phyloP scores from a whole-genome alignment of 257 asterid species.

The Solanum infundibuliforme region DNA sequence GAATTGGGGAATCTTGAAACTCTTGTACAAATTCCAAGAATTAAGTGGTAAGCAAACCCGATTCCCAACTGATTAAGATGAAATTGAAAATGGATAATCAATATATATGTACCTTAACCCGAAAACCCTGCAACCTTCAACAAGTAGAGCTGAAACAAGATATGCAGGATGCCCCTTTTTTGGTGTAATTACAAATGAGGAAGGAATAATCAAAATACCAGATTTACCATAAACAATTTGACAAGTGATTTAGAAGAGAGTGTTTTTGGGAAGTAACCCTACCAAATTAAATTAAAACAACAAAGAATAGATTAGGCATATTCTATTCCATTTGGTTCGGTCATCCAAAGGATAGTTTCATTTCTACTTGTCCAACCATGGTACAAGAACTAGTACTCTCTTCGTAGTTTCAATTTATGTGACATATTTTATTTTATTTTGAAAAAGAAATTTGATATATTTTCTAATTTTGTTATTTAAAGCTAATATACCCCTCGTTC shows the following conservation, averaged over 20 bases:
- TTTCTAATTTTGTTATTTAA: no score
- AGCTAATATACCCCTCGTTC: accelerated
- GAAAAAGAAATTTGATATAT: no score
- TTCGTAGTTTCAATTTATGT: no score
- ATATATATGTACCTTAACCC: not conserved
- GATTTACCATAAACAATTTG: not conserved
- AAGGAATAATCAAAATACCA: not conserved
- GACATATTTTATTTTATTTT: no score
- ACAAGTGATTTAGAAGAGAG: not conserved
- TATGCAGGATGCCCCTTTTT: not conserved
- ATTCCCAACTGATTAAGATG: not conserved
- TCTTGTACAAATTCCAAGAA: not conserved
- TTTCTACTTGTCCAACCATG: not conserved
- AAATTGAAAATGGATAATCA: not conserved
- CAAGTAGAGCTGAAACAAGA: not conserved
- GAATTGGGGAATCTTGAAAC: not conserved
- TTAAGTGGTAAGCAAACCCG: not conserved
- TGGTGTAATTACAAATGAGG: not conserved
- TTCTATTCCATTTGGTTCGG: not conserved
- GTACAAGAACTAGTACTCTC: not conserved
- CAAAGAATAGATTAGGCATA: not conserved
- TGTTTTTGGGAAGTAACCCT: not conserved
- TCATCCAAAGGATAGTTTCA: not conserved
- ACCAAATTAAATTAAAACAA: not conserved
- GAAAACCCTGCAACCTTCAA: not conserved